Conservation (phyloP, 345 rosid species). For the Lagerstroemia speciosa region DNA sequence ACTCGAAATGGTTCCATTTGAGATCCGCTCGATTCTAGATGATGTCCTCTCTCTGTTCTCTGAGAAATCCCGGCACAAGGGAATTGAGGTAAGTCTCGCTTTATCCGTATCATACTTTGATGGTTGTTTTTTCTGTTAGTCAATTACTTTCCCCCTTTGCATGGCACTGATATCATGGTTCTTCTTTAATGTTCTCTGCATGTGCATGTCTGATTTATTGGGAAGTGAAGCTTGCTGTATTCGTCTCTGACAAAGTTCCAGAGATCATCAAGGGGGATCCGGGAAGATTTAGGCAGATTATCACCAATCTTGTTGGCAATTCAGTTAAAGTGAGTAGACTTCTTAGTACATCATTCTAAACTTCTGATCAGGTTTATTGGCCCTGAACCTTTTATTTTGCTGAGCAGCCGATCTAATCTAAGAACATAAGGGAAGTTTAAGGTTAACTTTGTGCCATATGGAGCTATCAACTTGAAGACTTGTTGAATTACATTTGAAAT, state of each 20-base stretch:
- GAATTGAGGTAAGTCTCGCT: conserved; percentile 57
- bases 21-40: conserved; percentile 73
- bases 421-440: background rate
- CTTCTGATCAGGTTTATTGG: background rate
- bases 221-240: conserved; percentile 74
- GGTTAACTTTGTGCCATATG: background rate
- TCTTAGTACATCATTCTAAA: background rate
- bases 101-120: background rate
- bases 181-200: conserved; percentile 3
- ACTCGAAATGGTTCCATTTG: conserved; percentile 74
- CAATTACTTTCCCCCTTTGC: conserved; percentile 3
- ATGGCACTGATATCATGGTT: conserved; percentile 1
- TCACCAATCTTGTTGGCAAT: conserved; percentile 92
- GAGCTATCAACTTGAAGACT: background rate
- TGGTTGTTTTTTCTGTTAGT: background rate
- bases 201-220: conserved; percentile 9
- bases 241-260: conserved; percentile 84
- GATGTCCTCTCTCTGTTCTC: conserved; percentile 95
- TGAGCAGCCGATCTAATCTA: background rate
- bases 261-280: conserved; percentile 84
- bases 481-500: background rate
- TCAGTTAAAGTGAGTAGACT: conserved; percentile 71
- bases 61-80: conserved; percentile 84
- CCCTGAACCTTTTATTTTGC: background rate
- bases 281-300: conserved; percentile 91